phyloP scores from a whole-genome alignment of 306 rosid species.

The Lathyrus aphaca region DNA sequence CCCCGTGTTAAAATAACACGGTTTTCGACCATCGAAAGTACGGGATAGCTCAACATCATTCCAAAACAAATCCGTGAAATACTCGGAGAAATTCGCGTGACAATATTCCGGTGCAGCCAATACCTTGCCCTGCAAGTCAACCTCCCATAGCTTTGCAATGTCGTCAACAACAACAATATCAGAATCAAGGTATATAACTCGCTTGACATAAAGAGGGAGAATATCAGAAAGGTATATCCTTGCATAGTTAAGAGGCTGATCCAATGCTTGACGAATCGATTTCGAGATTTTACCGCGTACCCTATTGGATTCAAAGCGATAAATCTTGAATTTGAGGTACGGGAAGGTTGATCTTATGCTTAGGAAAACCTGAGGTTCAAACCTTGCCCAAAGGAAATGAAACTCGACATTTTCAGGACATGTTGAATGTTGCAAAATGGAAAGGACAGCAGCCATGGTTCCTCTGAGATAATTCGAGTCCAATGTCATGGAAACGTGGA shows the following conservation, averaged over 20 bases:
- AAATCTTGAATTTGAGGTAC: slow-evolving; percentile 65
- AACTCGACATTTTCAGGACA: slow-evolving; percentile 80
- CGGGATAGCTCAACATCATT: slow-evolving; percentile 38
- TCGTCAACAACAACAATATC: slow-evolving; percentile 85
- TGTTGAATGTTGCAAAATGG: slow-evolving; percentile 71
- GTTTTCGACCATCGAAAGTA: slow-evolving; percentile 57
- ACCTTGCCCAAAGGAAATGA: slow-evolving; percentile 74
- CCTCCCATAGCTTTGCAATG: slow-evolving; percentile 71
- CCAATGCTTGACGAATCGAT: slow-evolving; percentile 79
- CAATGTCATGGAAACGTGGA: slow-evolving; percentile 80
- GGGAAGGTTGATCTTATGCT: slow-evolving; percentile 82
- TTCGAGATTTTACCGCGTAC: slow-evolving; percentile 78
- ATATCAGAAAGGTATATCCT: slow-evolving; percentile 75
- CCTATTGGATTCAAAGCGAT: slow-evolving; percentile 63
- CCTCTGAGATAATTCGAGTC: slow-evolving; percentile 86
- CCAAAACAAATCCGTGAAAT: slow-evolving; percentile 76
- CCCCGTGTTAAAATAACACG: slow-evolving; percentile 88
- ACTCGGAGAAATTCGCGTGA: slow-evolving; percentile 68
- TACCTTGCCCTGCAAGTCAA: slow-evolving; percentile 71
- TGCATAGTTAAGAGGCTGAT: slow-evolving; percentile 86
- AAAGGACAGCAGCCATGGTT: slow-evolving; percentile 79
- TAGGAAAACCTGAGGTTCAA: slow-evolving; percentile 58
- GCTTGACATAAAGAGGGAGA: slow-evolving; percentile 61
- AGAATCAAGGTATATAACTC: slow-evolving; percentile 75
- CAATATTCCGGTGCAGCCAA: slow-evolving; percentile 90